Evolutionary conservation across 306 rosid species (phyloP), one percentile per base, ranked within the genome.

Genomic region (Bauhinia variegata): DNA sequence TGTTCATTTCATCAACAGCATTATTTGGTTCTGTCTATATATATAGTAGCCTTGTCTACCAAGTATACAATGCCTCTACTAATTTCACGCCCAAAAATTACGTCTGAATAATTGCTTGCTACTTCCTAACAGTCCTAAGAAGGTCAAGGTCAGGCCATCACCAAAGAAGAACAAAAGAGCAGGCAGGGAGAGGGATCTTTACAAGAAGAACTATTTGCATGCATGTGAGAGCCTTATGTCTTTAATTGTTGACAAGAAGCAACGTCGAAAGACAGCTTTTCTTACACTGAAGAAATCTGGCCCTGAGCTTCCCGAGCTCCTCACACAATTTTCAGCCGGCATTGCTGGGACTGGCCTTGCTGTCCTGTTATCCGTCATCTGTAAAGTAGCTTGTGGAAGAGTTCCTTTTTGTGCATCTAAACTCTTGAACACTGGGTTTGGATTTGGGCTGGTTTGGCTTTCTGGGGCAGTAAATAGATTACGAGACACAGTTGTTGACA

Each of bases 191-290:
- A 86, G 91, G 80, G 87, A 86, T 74, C 79, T 83, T 18, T 87
- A 87, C 84, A 74, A 70, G 76, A 88, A 80, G 78, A 93, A 90
- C 75, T 73, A 76, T 61, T 76, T 82, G 46, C 88, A 84, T 50
- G 93, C 98, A 47, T 89, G 88, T 32, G 98, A 92, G 88, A 86
- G 78, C 75, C 89, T 89, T 67, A 78, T 92, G 13, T 89, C 96
- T 11, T 65, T 89, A 48, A 77, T 92, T 80, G 70, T 80, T 8
- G 69, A 81, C 83, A 79, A 77, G 64, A 86, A 17, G 60, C 77
- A 59, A 70, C 51, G 79, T 13, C 72, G 78, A 54, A 86, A 78
- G 56, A 78, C 77, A 7, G 78, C 85, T 36, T 61, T 86, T 60
- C 79, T 71, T 18, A 75, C 91, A 0, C 80, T 92, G 64, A 88